These are phyloP conservation scores for Antitrichia curtipendula DNA, from an alignment of 225 moss, liverwort and hornwort species.

Conservation along the genomic window DNA sequence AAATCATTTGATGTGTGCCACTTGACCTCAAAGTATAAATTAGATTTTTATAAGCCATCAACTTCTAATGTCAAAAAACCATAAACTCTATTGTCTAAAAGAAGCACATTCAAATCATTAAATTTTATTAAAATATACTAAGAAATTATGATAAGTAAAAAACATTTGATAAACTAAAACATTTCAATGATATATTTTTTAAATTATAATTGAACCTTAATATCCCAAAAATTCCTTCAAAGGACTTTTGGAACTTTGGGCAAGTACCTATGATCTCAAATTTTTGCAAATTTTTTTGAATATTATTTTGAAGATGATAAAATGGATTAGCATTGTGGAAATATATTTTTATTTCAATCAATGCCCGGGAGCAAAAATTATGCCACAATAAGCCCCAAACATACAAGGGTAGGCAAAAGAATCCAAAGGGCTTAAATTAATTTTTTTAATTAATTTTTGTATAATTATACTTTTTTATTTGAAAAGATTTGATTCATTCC, in stretches of 20 bases:
- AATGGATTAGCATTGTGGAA: not conserved
- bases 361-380: accelerated
- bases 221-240: not conserved
- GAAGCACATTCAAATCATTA: not conserved
- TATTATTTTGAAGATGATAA: accelerated
- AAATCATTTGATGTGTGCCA: too few relatives aligned
- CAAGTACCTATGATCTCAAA: not conserved
- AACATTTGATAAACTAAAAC: not conserved
- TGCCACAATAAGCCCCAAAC: not conserved
- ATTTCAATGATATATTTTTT: accelerated
- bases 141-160: not conserved
- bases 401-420: accelerated
- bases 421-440: not conserved
- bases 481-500: not conserved
- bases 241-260: not conserved
- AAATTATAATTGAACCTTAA: not conserved
- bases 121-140: not conserved
- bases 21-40: too few relatives aligned
- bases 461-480: not conserved
- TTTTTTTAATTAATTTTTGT: not conserved
- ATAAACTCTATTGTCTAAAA: not conserved
- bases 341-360: accelerated
- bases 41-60: too few relatives aligned
- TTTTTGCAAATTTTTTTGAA: not conserved
- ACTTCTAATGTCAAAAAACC: not conserved